These are phyloP conservation scores for Mortierella alpina DNA, from an alignment of 192 early-diverging fungal genomes.

Conservation along the genomic window DNA sequence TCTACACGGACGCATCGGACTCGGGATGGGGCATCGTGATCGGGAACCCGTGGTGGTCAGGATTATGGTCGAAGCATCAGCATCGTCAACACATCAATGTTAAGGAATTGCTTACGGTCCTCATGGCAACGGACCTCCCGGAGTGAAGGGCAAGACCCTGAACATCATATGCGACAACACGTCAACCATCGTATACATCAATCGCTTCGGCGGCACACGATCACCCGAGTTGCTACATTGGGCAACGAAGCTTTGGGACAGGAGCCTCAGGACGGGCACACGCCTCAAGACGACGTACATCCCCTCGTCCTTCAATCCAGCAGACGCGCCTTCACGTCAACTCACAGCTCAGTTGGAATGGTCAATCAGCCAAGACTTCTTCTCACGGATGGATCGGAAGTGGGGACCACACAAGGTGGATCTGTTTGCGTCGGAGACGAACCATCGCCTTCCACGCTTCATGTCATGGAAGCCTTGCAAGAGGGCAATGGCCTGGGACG, in stretches of 20 bases:
- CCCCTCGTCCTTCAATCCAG: constrained; percentile 14
- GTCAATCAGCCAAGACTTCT: background rate
- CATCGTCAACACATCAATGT: background rate
- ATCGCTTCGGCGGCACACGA: constrained; percentile 27
- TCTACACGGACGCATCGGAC: constrained; percentile 32
- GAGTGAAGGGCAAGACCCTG: constrained; percentile 3
- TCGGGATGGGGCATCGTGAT: constrained; percentile 25
- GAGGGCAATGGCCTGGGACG: no score
- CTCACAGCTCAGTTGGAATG: constrained; percentile 28
- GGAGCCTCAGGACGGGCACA: background rate
- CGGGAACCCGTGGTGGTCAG: constrained; percentile 6
- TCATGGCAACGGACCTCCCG: background rate
- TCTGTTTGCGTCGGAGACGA: constrained; percentile 18
- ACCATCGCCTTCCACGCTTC: no score
- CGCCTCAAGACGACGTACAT: constrained; percentile 4
- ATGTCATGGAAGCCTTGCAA: no score
- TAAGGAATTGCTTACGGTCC: constrained; percentile 9
- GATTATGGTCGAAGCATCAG: constrained; percentile 8
- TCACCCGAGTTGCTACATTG: background rate
- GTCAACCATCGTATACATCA: constrained; percentile 28
- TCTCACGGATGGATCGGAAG: background rate
- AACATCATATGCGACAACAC: constrained; percentile 25
- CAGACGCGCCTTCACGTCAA: no score
- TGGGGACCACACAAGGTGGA: constrained; percentile 20
- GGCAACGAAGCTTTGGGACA: background rate